These are phyloP conservation scores for Metschnikowia borealis DNA, from an alignment of 805 yeast species.

Conservation along the genomic window DNA sequence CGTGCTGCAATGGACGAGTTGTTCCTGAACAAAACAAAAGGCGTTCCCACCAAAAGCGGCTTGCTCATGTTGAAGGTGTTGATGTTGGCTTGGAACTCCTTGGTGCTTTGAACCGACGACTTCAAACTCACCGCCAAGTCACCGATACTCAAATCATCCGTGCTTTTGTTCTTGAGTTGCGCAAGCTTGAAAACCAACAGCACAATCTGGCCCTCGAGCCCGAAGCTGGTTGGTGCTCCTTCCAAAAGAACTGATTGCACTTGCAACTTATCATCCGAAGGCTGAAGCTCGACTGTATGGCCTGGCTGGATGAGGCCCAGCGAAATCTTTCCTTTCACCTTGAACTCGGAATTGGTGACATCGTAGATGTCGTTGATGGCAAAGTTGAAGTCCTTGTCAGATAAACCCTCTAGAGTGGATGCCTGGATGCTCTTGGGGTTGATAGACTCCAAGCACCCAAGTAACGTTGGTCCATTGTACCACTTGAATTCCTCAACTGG, in stretches of 20 bases:
- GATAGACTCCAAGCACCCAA: slow-evolving; percentile 38
- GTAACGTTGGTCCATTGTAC: slow-evolving; percentile 45
- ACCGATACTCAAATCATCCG: slow-evolving; percentile 60
- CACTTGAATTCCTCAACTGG: slow-evolving; percentile 35
- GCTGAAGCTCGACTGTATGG: slow-evolving; percentile 56
- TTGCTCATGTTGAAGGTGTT: slow-evolving; percentile 45
- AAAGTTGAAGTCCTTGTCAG: slow-evolving; percentile 45
- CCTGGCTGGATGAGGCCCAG: slow-evolving; percentile 71
- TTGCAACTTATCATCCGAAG: slow-evolving; percentile 43
- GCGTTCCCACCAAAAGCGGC: slow-evolving; percentile 78
- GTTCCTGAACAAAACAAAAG: slow-evolving; percentile 73
- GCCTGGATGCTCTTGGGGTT: slow-evolving; percentile 5
- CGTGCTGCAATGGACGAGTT: slow-evolving; percentile 69
- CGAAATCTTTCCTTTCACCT: slow-evolving; percentile 60
- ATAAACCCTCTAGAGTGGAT: slow-evolving; percentile 9
- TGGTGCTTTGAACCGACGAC: slow-evolving; percentile 25
- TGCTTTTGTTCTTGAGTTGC: slow-evolving; percentile 44
- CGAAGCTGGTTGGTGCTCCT: slow-evolving; percentile 45
- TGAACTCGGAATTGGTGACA: slow-evolving; percentile 44
- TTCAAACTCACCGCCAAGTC: slow-evolving; percentile 39
- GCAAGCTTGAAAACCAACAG: slow-evolving; percentile 46
- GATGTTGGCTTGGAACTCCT: slow-evolving; percentile 26
- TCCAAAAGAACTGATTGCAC: slow-evolving; percentile 38
- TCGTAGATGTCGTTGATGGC: slow-evolving; percentile 61
- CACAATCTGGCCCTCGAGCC: slow-evolving; percentile 57